phyloP scores from a whole-genome alignment of 371 early-diverging fungal genomes.

The Blakeslea trispora region DNA sequence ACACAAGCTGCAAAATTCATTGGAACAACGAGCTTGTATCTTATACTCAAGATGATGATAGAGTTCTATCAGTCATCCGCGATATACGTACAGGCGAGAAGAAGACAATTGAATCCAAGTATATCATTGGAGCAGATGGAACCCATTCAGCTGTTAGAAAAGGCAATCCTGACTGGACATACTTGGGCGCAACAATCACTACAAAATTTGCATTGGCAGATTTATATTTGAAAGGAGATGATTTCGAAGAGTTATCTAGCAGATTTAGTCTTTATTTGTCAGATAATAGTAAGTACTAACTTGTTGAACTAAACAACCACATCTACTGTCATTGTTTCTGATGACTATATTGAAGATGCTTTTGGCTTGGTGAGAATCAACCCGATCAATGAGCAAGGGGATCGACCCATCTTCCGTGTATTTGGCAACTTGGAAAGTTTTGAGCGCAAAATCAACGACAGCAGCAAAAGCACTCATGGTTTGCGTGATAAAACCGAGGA shows the following conservation, averaged over 20 bases:
- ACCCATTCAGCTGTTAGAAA: conserved; percentile 43
- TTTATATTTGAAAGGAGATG: conserved; percentile 22
- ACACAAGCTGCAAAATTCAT: conserved; percentile 18
- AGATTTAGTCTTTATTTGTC: not conserved
- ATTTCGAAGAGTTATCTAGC: not conserved
- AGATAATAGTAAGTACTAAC: not conserved
- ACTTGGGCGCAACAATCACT: conserved; percentile 31
- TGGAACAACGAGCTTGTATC: conserved; percentile 33
- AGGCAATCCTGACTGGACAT: conserved; percentile 31
- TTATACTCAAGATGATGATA: conserved; percentile 33
- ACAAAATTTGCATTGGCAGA: conserved; percentile 38
- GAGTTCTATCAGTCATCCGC: conserved; percentile 21
- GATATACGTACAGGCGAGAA: conserved; percentile 10
- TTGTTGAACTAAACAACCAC: no score
- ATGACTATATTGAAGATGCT: conserved; percentile 2
- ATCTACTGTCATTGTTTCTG: no score
- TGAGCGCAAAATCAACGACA: not conserved
- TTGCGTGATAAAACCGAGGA: not conserved
- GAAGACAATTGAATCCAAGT: conserved; percentile 20
- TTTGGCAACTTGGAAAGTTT: conserved; percentile 18
- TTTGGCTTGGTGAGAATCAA: conserved; percentile 15
- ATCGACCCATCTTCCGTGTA: conserved; percentile 13
- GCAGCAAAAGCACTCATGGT: conserved; percentile 8
- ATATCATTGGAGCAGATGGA: conserved; percentile 48
- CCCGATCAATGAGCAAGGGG: not conserved